A percentile compares a stretch with the other conserved stretches of the same genome.
These are phyloP conservation scores for Aspergillus flavus DNA, from an alignment of 2,329 filamentous ascomycete species.

Conservation along the genomic window DNA sequence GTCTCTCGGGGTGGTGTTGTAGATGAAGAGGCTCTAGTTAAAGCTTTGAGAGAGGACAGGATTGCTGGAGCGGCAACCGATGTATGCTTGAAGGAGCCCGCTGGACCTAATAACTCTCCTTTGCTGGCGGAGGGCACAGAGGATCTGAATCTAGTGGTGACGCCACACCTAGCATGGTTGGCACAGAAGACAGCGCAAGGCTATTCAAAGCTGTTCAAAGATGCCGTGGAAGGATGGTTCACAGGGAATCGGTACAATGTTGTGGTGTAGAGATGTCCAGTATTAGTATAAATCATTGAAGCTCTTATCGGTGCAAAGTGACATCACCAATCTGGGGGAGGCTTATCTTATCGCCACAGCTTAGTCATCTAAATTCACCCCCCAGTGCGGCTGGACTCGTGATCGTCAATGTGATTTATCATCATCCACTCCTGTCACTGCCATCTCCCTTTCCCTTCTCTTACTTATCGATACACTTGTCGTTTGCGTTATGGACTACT, in stretches of 20 bases:
- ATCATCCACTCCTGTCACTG: constrained; percentile 7
- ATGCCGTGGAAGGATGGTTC: constrained; percentile 52
- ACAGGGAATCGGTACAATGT: constrained; percentile 27
- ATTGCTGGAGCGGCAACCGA: constrained; percentile 56
- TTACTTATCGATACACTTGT: not conserved
- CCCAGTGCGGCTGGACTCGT: not conserved
- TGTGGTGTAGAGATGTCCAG: not conserved
- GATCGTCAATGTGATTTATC: not conserved
- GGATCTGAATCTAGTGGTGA: constrained; percentile 54
- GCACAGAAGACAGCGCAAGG: constrained; percentile 52
- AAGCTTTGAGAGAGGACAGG: constrained; percentile 46
- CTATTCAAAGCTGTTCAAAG: constrained; percentile 47
- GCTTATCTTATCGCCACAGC: constrained; percentile 7
- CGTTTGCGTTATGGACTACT: constrained; percentile 4
- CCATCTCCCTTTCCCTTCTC: not conserved
- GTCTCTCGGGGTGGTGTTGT: constrained; percentile 55
- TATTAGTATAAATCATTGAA: not conserved
- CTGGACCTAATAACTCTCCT: constrained; percentile 45
- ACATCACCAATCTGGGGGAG: not conserved
- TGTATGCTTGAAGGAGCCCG: constrained; percentile 54
- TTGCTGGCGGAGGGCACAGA: constrained; percentile 48
- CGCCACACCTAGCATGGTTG: constrained; percentile 59
- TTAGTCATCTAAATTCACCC: not conserved
- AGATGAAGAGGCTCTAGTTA: constrained; percentile 52
- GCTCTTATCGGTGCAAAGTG: not conserved